A percentile compares a stretch with the other conserved stretches of the same genome.
Evolutionary conservation across 2,329 filamentous ascomycete genomes (phyloP).

Genomic region (Pseudocercospora pini-densiflorae): DNA sequence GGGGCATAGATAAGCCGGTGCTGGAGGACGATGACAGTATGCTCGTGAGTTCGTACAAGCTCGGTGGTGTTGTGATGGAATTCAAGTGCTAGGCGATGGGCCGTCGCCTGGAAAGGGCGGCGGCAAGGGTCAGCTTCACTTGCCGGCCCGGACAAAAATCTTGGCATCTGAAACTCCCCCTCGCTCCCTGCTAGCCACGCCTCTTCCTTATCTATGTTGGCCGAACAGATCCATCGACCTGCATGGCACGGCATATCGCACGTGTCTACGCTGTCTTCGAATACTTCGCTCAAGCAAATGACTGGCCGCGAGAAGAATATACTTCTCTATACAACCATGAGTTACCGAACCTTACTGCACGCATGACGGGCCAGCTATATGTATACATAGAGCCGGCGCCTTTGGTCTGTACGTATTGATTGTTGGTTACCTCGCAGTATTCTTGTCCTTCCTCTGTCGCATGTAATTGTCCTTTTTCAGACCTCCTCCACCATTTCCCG

Average conservation of each 20-base stretch:
- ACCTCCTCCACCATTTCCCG: background rate
- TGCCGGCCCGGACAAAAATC: background rate
- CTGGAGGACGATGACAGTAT: background rate
- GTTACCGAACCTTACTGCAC: background rate
- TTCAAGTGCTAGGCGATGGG: background rate
- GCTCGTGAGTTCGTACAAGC: background rate
- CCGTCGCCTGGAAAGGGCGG: background rate
- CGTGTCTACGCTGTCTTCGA: constrained; percentile 1
- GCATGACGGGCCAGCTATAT: background rate
- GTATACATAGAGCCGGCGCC: background rate
- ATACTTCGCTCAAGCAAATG: background rate
- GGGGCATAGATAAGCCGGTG: background rate
- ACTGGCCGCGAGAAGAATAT: constrained; percentile 3
- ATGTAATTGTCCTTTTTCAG: background rate
- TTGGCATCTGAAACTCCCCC: background rate
- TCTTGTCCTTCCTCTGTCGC: background rate
- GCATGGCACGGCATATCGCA: constrained; percentile 8
- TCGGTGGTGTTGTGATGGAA: background rate
- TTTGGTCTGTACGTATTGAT: background rate
- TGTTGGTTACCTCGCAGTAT: background rate
- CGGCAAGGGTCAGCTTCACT: background rate
- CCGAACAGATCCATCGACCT: constrained; percentile 4
- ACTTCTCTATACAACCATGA: constrained; percentile 1
- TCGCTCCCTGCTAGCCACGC: background rate
- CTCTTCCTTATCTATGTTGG: constrained; percentile 15